These are phyloP conservation scores for Podospora pseudoanserina DNA, from an alignment of 495 filamentous ascomycete species.

Conservation along the genomic window DNA sequence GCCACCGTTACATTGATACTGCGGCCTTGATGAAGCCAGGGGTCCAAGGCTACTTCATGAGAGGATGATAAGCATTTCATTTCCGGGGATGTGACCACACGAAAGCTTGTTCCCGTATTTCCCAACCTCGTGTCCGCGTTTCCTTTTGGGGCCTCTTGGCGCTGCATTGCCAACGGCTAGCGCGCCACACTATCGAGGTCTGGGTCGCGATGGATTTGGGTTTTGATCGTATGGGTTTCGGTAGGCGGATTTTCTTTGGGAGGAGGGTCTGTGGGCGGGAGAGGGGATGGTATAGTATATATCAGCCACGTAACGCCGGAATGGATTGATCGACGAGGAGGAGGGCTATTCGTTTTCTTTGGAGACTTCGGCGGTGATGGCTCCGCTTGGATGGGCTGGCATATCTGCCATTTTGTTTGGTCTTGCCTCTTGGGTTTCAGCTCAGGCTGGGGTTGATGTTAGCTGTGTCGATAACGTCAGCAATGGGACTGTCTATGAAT, in stretches of 20 bases:
- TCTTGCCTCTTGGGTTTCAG: background rate
- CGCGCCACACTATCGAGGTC: background rate
- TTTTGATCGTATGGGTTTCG: background rate
- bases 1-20: background rate
- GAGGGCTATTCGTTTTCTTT: background rate
- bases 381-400: background rate
- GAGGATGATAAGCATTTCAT: background rate
- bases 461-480: background rate
- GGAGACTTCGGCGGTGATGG: background rate
- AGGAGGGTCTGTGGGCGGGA: background rate
- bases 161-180: background rate
- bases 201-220: background rate
- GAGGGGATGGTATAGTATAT: background rate
- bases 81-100: no score
- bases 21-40: background rate
- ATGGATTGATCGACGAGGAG: background rate
- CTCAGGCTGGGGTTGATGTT: background rate
- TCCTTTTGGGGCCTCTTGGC: background rate
- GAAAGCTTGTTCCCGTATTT: background rate
- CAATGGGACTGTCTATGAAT: conserved; percentile 3
- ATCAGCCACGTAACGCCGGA: background rate
- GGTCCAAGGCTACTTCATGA: background rate
- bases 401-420: background rate
- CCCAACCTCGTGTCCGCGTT: background rate
- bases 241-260: background rate